Base-by-base conservation (phyloP, 495 filamentous ascomycete species). In the Delitschia confertaspora region DNA sequence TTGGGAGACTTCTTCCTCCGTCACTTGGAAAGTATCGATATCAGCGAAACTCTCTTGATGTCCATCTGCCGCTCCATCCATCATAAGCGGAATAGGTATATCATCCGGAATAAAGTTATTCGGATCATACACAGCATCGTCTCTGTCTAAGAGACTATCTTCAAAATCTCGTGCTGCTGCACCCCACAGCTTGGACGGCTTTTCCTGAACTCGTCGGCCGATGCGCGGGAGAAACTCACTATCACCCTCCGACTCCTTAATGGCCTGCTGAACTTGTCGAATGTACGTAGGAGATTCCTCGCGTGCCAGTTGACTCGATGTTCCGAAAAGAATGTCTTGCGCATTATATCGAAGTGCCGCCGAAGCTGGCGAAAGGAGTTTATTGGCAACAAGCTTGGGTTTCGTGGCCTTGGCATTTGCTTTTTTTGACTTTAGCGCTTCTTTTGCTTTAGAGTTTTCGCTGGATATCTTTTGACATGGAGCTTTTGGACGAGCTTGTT, bases 281-380 rank as follows among this genome's bases (percentile, higher is more conserved):
- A 88, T 65, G 4, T 77, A 70, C 2, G 70, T 69, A 2, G 84
- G 82, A 0, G 85, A 85, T 36, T 87, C 78, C 26, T 85, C 82
- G 39, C 70, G 69, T 34, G 82, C 83, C 13, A 96, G 65, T 60
- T 96, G 89, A 61, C 88, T 95, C 13, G 83, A 93, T 1, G 87
- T 95, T 11, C 88, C 89, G 60, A 96, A 96, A 2, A 95, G 63
- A 48, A 94, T 80, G 47, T 88, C 79, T 58, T 93, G 89, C 5
- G 74, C 66, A 3, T 78, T 67, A n/a, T 82, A 64, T 47, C 78
- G 71, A 45, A 75, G 75, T 31, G 77, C 57, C 13, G 88, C 89
- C 29, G 78, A 77, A 38, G 69, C 67, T 2, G 89, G 89, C 3
- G 86, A 85, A 21, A 88, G 69, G 6, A 93, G 62, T 3, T 77